A percentile compares a stretch with the other conserved stretches of the same genome.
These are phyloP conservation scores for Magnaporthiopsis incrustans DNA, from an alignment of 2,329 filamentous ascomycete species.

Conservation along the genomic window DNA sequence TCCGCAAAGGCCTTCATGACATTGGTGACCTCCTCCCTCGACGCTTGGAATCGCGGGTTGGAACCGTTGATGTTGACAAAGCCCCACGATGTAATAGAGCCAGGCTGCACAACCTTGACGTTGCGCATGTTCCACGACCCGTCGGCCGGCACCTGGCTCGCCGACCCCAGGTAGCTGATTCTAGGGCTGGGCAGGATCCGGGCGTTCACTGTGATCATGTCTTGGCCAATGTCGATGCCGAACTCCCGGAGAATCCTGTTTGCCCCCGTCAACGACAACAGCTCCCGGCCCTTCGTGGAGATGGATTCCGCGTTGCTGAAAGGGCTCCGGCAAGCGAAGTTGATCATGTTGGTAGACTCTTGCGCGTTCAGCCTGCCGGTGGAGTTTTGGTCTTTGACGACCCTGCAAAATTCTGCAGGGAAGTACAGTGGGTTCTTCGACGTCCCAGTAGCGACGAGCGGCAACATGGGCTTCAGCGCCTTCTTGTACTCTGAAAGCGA, in stretches of 20 bases:
- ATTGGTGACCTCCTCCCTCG: background rate
- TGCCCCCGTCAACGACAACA: constrained; percentile 42
- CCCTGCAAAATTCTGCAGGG: constrained; percentile 56
- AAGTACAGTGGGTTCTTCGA: constrained; percentile 50
- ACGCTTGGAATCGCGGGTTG: background rate
- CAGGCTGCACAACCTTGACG: constrained; percentile 46
- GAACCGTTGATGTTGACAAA: constrained; percentile 23
- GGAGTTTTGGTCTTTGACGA: constrained; percentile 57
- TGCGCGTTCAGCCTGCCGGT: constrained; percentile 48
- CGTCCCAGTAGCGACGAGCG: constrained; percentile 61
- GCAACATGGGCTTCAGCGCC: constrained; percentile 29
- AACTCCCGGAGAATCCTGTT: constrained; percentile 45
- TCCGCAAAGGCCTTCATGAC: constrained; percentile 25
- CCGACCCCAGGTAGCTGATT: constrained; percentile 45
- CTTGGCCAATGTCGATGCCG: constrained; percentile 51
- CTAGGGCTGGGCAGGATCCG: constrained; percentile 56
- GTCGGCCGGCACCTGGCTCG: constrained; percentile 26
- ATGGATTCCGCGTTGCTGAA: constrained; percentile 61
- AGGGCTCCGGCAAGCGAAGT: constrained; percentile 61
- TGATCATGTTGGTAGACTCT: constrained; percentile 63
- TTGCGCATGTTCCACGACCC: constrained; percentile 64
- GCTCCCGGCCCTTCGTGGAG: constrained; percentile 42
- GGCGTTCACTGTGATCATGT: constrained; percentile 63
- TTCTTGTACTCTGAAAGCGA: constrained; percentile 20
- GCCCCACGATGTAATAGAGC: constrained; percentile 47